Conservation (phyloP, 208 protist genomes). For the Zelonia costaricensis region DNA sequence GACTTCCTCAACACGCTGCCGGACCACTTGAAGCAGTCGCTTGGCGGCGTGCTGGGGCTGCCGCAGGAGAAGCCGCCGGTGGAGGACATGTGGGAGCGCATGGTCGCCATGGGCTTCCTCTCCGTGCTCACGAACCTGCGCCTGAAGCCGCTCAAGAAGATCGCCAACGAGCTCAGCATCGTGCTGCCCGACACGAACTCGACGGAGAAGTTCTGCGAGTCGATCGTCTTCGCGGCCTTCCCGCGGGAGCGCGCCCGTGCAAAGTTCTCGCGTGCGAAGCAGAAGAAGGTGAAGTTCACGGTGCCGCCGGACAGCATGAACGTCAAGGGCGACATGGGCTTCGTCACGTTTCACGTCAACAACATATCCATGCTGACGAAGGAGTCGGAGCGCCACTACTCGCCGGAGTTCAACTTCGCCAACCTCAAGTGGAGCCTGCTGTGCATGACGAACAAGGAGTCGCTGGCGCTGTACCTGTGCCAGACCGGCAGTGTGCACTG, state of each 20-base stretch:
- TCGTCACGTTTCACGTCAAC: conserved; percentile 87
- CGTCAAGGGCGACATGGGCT: conserved; percentile 89
- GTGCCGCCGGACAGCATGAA: conserved; percentile 70
- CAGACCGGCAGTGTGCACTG: conserved; percentile 90
- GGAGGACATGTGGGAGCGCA: conserved; percentile 90
- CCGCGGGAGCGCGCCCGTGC: conserved; percentile 80
- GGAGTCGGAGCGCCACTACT: conserved; percentile 90
- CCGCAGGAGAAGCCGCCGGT: conserved; percentile 76
- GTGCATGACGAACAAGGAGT: conserved; percentile 91
- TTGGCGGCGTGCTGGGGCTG: conserved; percentile 77
- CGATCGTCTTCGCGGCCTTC: conserved; percentile 87
- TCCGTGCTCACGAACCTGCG: conserved; percentile 89
- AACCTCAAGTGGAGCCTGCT: conserved; percentile 89
- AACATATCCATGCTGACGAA: conserved; percentile 88
- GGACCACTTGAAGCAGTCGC: conserved; percentile 66
- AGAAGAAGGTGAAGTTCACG: conserved; percentile 84
- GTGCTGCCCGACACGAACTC: conserved; percentile 79
- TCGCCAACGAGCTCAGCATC: conserved; percentile 74
- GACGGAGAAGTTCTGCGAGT: conserved; percentile 90
- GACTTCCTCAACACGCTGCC: conserved; percentile 88
- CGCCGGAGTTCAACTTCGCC: conserved; percentile 87
- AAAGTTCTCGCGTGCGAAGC: conserved; percentile 70
- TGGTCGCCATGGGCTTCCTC: conserved; percentile 90
- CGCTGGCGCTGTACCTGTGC: conserved; percentile 88
- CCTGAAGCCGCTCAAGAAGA: conserved; percentile 88